Evolutionary conservation across 2,329 filamentous ascomycete species (phyloP).

Genomic region (Clonostachys sp.): DNA sequence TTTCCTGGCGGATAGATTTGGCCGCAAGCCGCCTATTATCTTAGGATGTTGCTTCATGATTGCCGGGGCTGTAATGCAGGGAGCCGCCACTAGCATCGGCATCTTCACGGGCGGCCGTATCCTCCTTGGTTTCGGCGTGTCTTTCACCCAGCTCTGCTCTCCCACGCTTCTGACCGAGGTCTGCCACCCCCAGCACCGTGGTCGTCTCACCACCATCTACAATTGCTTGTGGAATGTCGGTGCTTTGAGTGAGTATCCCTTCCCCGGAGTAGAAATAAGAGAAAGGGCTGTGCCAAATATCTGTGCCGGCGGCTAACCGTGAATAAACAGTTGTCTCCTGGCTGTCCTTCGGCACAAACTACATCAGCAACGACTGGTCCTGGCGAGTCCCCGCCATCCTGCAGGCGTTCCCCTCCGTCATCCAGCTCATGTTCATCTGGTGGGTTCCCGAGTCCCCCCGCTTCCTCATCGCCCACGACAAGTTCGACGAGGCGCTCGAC

Average conservation of each 20-base stretch:
- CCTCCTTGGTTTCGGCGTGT: conserved; percentile 58
- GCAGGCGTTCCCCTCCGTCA: conserved; percentile 55
- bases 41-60: conserved; percentile 40
- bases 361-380: conserved; percentile 56
- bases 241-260: conserved; percentile 22
- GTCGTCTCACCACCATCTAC: conserved; percentile 59
- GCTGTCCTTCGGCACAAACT: conserved; percentile 58
- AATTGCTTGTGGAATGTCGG: conserved; percentile 65
- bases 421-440: conserved; percentile 61
- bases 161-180: conserved; percentile 62
- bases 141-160: conserved; percentile 57
- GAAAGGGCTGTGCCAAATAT: too few species aligned
- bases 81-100: conserved; percentile 34
- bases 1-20: conserved; percentile 35
- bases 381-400: conserved; percentile 63
- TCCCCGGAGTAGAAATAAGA: too few species aligned
- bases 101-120: conserved; percentile 30
- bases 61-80: conserved; percentile 23
- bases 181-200: conserved; percentile 64
- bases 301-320: neutral
- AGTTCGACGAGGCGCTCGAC: conserved; percentile 33
- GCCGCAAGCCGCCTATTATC: conserved; percentile 36
- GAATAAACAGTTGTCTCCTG: conserved; percentile 42
- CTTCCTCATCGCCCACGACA: conserved; percentile 58
- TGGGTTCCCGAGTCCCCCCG: conserved; percentile 63